Evolutionary conservation across 306 rosid species (phyloP), one percentile per base, ranked within the genome.

Genomic region (Alnus rubra): DNA sequence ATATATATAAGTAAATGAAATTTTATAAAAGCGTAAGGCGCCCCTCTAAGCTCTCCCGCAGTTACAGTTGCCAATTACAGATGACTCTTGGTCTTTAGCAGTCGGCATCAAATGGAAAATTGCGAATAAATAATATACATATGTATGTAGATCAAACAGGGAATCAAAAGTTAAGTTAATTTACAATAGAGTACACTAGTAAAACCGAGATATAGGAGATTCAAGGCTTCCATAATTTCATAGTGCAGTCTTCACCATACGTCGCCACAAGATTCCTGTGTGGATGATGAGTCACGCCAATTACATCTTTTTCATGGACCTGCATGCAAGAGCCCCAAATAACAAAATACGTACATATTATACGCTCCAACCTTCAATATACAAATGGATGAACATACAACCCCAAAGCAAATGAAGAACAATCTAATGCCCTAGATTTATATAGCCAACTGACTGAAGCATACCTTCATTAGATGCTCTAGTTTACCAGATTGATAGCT

Each of bases 401-500:
- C 39, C 39, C 39, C 39, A 37, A 39, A 39, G 44, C 47, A 11
- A 50, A 14, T 48, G 48, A 31, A 71, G 35, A 69, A 56, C 71
- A 75, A 69, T 60, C 44, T 65, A 69, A 53, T 67, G 60, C 72
- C 76, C 45, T 58, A 77, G 79, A 76, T 65, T 80, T 60, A 12
- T 18, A 67, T 60, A 49, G 49, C 49, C 49, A 74, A 59, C 19
- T 35, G 51, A 44, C 62, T 58, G 60, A 69, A 78, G 58, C 85
- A 50, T 87, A 93, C 99, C 99, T 93, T 96, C 99, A 93, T 89
- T 54, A 96, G 88, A 90, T 96, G 98, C 92, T 96, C 99, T 78
- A 96, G 78, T 78, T 96, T 96, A 50, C 99, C 99, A 69, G 99
- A 96, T 74, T 93, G 99, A 78, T 89, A 55, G 74, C 99, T 96